Percentiles rank a stretch among this genome's conserved stretches.
phyloP scores from a whole-genome alignment of 306 rosid genomes.

The Dryas drummondii region DNA sequence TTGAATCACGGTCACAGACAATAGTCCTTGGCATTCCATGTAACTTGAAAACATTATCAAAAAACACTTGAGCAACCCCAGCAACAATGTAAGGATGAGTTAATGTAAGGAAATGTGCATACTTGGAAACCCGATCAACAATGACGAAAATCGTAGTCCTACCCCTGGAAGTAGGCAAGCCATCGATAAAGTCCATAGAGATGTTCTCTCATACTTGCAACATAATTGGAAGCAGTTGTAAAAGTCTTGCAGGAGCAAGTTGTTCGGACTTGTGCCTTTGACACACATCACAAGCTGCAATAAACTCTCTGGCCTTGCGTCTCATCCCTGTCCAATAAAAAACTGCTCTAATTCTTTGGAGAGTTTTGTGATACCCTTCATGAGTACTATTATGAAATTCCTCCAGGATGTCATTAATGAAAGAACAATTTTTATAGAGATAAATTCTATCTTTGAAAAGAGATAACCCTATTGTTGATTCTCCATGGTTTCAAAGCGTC shows the following conservation, averaged over 20 bases:
- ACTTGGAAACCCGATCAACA: background rate
- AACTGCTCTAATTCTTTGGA: background rate
- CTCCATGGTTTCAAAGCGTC: background rate
- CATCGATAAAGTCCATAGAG: background rate
- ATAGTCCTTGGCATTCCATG: background rate
- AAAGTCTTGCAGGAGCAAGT: background rate
- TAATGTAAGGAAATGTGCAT: conserved; percentile 6
- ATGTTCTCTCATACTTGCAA: background rate
- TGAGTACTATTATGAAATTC: background rate
- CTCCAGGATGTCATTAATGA: background rate
- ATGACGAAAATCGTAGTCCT: background rate
- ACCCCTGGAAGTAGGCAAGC: background rate
- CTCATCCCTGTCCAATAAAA: conserved; percentile 8
- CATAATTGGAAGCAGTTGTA: background rate
- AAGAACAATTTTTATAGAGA: too few species aligned
- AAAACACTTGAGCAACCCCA: background rate
- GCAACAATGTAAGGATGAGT: background rate
- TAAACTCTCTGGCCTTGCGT: background rate
- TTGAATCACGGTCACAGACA: background rate
- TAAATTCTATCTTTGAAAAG: too few species aligned
- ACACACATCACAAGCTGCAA: background rate
- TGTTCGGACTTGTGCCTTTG: background rate
- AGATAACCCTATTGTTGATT: too few species aligned
- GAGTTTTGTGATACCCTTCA: background rate
- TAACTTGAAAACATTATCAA: background rate